phyloP scores from a whole-genome alignment of 2,329 filamentous ascomycete genomes.

The Cladophialophora yegresii region DNA sequence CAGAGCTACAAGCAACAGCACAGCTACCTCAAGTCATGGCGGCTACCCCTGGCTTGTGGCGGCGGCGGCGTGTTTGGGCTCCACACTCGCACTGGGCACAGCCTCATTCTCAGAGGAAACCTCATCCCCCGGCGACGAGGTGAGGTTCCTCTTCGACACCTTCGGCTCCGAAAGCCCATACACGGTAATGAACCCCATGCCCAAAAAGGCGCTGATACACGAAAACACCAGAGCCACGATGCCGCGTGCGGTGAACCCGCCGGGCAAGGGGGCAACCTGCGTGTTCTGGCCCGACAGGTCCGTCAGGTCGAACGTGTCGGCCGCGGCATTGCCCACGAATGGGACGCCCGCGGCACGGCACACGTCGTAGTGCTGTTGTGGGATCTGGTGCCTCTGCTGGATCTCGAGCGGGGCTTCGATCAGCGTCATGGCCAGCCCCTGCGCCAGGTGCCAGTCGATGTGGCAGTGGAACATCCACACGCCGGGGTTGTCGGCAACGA shows the following conservation, averaged over 20 bases:
- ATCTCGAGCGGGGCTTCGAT: conserved; percentile 50
- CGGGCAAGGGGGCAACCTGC: conserved; percentile 61
- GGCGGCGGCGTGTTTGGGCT: neutral
- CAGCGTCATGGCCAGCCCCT: conserved; percentile 47
- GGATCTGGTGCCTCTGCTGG: conserved; percentile 58
- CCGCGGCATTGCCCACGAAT: conserved; percentile 70
- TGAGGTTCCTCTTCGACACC: neutral
- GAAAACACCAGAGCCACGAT: conserved; percentile 76
- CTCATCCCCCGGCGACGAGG: neutral
- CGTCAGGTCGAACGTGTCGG: conserved; percentile 64
- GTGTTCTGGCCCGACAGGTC: conserved; percentile 61
- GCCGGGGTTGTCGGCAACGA: conserved; percentile 57
- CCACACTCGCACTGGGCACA: neutral
- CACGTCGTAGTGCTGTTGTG: conserved; percentile 33
- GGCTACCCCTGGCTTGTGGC: neutral
- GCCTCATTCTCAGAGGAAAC: neutral
- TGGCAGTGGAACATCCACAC: conserved; percentile 56
- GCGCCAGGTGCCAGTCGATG: conserved; percentile 56
- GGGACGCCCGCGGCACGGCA: conserved; percentile 50
- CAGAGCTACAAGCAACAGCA: neutral
- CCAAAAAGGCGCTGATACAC: conserved; percentile 62
- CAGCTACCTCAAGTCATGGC: neutral
- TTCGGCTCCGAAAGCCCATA: conserved; percentile 30
- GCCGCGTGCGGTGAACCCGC: conserved; percentile 67
- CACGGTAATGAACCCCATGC: conserved; percentile 48